Evolutionary conservation across 1,284 basidiomycete genomes (phyloP).

Genomic region (Peniophora sp.): DNA sequence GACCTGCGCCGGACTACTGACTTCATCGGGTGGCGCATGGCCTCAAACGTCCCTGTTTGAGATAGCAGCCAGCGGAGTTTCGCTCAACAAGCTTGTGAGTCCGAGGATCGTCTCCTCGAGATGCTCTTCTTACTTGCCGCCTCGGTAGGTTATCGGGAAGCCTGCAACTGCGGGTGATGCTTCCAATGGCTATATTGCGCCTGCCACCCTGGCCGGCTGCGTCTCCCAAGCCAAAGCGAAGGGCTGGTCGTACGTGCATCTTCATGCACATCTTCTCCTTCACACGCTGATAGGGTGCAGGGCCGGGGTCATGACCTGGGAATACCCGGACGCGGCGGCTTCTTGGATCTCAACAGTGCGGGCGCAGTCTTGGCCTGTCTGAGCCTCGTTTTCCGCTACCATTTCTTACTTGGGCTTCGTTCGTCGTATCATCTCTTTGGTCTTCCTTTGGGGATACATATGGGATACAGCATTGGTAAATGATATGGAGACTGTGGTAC

Average conservation of each 20-base stretch:
- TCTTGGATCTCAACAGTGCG: conserved; percentile 43
- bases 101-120: not conserved
- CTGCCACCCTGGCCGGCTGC: conserved; percentile 46
- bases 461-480: too few relatives aligned
- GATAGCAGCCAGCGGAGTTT: conserved; percentile 48
- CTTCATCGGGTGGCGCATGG: conserved; percentile 40
- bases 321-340: conserved; percentile 37
- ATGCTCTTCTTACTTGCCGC: not conserved
- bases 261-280: not conserved
- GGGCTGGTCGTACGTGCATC: conserved; percentile 37
- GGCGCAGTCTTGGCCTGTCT: conserved; percentile 31
- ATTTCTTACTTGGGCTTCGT: too few relatives aligned
- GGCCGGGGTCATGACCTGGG: conserved; percentile 46
- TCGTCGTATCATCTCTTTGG: too few relatives aligned
- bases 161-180: conserved; percentile 46
- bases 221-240: conserved; percentile 41
- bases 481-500: too few relatives aligned
- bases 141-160: conserved; percentile 42
- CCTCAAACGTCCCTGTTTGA: conserved; percentile 48
- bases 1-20: conserved; percentile 46
- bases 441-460: too few relatives aligned
- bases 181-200: conserved; percentile 47
- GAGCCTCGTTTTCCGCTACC: conserved; percentile 2
- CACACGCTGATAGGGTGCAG: conserved; percentile 5
- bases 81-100: conserved; percentile 37